Evolutionary conservation across 2,329 filamentous ascomycete species (phyloP), one percentile per base, ranked within the genome.

Genomic region (Aspergillus hiratsukae): DNA sequence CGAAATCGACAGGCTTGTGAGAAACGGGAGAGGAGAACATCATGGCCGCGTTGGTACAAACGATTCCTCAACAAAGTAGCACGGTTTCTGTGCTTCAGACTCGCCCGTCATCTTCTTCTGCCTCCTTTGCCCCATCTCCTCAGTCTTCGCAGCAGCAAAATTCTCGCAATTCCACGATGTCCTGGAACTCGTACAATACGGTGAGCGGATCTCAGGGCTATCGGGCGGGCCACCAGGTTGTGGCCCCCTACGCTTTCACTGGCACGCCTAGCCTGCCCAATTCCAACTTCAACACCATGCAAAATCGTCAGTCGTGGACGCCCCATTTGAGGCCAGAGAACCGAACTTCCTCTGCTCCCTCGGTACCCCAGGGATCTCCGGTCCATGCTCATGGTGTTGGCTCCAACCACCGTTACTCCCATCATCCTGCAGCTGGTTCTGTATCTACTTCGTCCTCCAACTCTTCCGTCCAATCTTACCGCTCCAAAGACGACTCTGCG

Each of bases 41-140:
- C 74, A 93, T 94, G 90, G 89, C 89, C 80, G 88, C 89, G 75
- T 81, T 93, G 80, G 87, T 92, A 70, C 90, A 93, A 78, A 85
- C 87, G 60, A 89, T 89, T 72, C 84, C 89, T 68, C 87, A 90
- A 77, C 87, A 90, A 76, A 85, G 86, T 69, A 81, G 82, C 74
- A 86, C 88, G 64, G 82, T 86, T 67, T 87, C 87, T 62, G 88
- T 91, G 83, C 85, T 92, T 68, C 88, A 91, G 74, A 83, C 87
- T 66, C 84, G 87, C 72, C 84, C 87, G 60, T 81, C 82, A 54
- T 87, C 88, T 58, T 81, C 84, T 45, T 82, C 83, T 55, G 82
- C 81, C 68, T 82, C 82, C 65, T 84, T 87, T 58, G 61, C 68
- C 53, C 62, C 70, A 28, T 65, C 68, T 11, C 60, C 69, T 43